Evolutionary conservation across 2,329 filamentous ascomycete genomes (phyloP).

Genomic region (Cercospora zeina): DNA sequence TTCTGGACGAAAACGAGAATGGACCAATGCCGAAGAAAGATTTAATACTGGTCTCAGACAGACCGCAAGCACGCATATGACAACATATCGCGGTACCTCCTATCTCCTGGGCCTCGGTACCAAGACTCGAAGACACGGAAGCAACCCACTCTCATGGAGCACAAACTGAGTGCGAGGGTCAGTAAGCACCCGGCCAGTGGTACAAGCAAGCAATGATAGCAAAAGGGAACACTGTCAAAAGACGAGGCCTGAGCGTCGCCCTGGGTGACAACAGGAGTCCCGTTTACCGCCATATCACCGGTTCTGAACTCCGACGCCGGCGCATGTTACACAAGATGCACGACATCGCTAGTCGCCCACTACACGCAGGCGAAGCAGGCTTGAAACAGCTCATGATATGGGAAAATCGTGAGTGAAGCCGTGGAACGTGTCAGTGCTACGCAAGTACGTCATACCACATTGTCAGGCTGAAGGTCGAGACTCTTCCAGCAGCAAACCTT

Average conservation of each 20-base stretch:
- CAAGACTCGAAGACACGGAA: not conserved
- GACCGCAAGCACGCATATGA: not conserved
- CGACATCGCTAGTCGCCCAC: not conserved
- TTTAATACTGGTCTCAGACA: not conserved
- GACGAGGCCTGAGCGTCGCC: not conserved
- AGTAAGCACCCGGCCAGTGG: not conserved
- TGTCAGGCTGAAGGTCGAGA: too few relatives aligned
- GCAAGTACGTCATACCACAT: too few relatives aligned
- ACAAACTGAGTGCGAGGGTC: not conserved
- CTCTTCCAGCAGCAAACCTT: too few relatives aligned
- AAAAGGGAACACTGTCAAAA: not conserved
- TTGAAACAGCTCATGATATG: too few relatives aligned
- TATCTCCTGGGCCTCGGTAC: conserved; percentile 1
- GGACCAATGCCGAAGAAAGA: not conserved
- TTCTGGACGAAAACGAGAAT: not conserved
- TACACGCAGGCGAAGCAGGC: too few relatives aligned
- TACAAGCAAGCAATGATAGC: not conserved
- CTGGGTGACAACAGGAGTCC: not conserved
- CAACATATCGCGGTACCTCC: not conserved
- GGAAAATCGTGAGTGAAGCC: too few relatives aligned
- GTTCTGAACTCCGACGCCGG: not conserved
- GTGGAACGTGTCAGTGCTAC: too few relatives aligned
- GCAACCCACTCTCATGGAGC: not conserved
- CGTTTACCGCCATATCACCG: too few relatives aligned
- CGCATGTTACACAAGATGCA: not conserved